Conservation (phyloP, 768 basidiomycete genomes). For the Gloeopeniophorella convolvens region DNA sequence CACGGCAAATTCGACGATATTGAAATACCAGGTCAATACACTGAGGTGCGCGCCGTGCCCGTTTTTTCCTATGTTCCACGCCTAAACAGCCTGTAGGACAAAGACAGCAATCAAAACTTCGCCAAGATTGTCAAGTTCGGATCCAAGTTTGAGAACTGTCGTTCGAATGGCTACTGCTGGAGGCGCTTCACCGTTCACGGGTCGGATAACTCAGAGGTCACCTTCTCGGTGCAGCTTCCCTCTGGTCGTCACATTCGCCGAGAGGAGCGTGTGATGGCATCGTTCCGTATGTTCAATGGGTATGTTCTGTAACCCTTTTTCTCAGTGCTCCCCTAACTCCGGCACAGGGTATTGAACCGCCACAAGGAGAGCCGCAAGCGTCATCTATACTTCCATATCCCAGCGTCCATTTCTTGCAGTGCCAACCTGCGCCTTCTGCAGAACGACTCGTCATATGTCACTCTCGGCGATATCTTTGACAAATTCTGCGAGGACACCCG, state of each 20-base stretch:
- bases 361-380: constrained; percentile 93
- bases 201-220: constrained; percentile 80
- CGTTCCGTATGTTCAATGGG: constrained; percentile 94
- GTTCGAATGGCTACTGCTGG: constrained; percentile 81
- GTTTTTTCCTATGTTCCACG: not conserved
- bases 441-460: constrained; percentile 86
- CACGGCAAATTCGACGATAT: constrained; percentile 97
- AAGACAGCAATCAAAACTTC: constrained; percentile 89
- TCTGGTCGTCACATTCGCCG: constrained; percentile 79
- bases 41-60: constrained; percentile 52
- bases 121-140: constrained; percentile 86
- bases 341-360: constrained; percentile 65
- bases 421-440: constrained; percentile 81
- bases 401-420: constrained; percentile 78
- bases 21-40: constrained; percentile 98
- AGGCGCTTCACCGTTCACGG: constrained; percentile 89
- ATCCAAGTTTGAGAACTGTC: constrained; percentile 84
- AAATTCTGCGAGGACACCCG: constrained; percentile 71
- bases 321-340: not conserved
- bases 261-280: constrained; percentile 87
- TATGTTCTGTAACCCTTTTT: constrained; percentile 25
- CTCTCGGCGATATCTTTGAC: constrained; percentile 92
- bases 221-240: constrained; percentile 89
- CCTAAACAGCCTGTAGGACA: constrained; percentile 52
- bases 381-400: constrained; percentile 87